Conservation (phyloP, 805 yeast species). For the Yarrowia sp. region DNA sequence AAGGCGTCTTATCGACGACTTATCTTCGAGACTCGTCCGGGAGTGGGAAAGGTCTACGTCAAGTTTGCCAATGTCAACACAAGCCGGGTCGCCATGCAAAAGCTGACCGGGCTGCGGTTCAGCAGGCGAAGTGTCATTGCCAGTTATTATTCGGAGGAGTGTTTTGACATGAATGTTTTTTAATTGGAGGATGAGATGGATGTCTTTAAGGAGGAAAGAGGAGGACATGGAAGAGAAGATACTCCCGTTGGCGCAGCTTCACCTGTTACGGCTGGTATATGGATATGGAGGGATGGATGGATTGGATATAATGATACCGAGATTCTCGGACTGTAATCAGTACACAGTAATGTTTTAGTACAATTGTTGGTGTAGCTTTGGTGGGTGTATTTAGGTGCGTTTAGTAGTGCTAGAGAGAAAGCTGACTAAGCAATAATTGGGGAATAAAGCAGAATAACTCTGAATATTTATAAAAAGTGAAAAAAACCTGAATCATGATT, state of each 20-base stretch:
- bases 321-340: not conserved
- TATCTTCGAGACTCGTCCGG: constrained; percentile 44
- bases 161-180: constrained; percentile 42
- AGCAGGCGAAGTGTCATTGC: constrained; percentile 67
- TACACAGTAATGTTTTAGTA: not conserved
- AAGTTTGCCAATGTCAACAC: constrained; percentile 53
- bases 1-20: constrained; percentile 42
- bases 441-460: no score
- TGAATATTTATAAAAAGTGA: no score
- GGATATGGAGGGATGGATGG: not conserved
- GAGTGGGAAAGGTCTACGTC: constrained; percentile 69
- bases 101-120: constrained; percentile 62
- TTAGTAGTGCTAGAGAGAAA: no score
- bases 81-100: constrained; percentile 54
- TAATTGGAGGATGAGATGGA: not conserved
- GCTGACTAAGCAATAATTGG: no score
- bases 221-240: no score
- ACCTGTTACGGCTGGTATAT: no score
- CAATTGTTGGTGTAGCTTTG: not conserved
- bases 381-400: no score
- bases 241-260: no score
- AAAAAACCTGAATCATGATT: no score
- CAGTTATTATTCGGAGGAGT: constrained; percentile 52
- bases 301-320: not conserved
- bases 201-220: no score